A percentile compares a stretch with the other conserved stretches of the same genome.
phyloP scores from a whole-genome alignment of 352 stramenopile species.

The Pythium aphanidermatum region DNA sequence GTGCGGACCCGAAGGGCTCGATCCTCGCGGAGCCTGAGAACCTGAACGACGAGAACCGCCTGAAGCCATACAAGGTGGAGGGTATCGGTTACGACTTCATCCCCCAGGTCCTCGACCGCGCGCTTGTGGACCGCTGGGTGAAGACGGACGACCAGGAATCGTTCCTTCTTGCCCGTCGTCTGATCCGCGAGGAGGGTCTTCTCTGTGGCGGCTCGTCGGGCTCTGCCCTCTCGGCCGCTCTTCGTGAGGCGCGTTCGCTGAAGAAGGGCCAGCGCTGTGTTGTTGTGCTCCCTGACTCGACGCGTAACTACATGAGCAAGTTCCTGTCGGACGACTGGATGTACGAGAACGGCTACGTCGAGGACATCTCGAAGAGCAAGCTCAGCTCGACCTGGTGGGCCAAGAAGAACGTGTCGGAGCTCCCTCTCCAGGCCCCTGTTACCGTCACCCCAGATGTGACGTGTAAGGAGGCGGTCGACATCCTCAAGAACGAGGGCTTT shows the following conservation, averaged over 20 bases:
- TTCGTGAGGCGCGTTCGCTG: conserved; percentile 86
- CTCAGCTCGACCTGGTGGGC: conserved; percentile 93
- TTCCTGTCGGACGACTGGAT: conserved; percentile 96
- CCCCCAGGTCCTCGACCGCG: conserved; percentile 91
- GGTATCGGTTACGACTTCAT: conserved; percentile 98
- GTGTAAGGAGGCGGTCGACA: conserved; percentile 92
- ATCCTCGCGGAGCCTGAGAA: conserved; percentile 91
- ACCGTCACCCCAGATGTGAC: conserved; percentile 89
- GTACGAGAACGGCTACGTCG: conserved; percentile 81
- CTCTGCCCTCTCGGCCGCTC: conserved; percentile 77
- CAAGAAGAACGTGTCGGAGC: conserved; percentile 87
- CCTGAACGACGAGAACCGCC: conserved; percentile 91
- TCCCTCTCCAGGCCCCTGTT: conserved; percentile 85
- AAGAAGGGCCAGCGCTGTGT: conserved; percentile 89
- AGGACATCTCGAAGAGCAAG: conserved; percentile 63
- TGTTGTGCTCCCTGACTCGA: conserved; percentile 93
- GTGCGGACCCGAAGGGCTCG: conserved; percentile 88
- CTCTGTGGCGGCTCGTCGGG: conserved; percentile 93
- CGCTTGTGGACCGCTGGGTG: conserved; percentile 92
- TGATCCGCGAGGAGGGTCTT: conserved; percentile 95
- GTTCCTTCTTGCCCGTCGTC: conserved; percentile 89
- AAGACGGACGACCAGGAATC: conserved; percentile 93
- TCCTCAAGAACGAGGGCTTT: conserved; percentile 92
- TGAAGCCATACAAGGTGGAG: conserved; percentile 93
- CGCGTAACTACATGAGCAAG: conserved; percentile 99